Evolutionary conservation across 345 rosid genomes (phyloP), one percentile per base, ranked within the genome.

Genomic region (Atalantia buxifolia): DNA sequence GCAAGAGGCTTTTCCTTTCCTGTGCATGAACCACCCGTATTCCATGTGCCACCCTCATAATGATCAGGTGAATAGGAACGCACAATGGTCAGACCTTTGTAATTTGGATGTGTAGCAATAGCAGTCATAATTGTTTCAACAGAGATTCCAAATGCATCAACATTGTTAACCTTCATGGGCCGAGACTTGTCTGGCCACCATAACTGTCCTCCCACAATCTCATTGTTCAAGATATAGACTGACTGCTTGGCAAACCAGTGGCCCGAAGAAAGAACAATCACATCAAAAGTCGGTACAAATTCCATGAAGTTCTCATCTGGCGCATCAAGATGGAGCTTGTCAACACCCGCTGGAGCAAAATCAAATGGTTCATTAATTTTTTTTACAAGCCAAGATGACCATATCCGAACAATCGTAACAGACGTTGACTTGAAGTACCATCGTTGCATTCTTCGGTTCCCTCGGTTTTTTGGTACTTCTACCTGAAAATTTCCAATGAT

Each of bases 161-260:
- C 53, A 66, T 92, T 96, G 78, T 89, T 94, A 70, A 96, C 78
- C 89, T 94, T 89, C 97, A 87, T 90, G 16, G 81, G 82, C 66
- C 80, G 89, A 79, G 93, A 87, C 79, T 86, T 88, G 81, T 91
- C 87, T 0, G 95, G 95, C 97, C 95, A 91, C 99, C 99, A 96
- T 74, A 96, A 73, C 65, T 96, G 97, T 48, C 97, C 99, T 82
- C 99, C 99, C 42, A 94, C 91, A 40, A 96, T 88, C 88, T 94
- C 90, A 31, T 91, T 91, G 48, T 94, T 91, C 84, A 91, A 81
- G 68, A 96, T 66, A 81, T 96, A 96, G 72, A 83, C 97, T 2
- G 98, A 96, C 75, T 91, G 98, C 87, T 94, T 96, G 68, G 97
- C 97, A 77, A 94, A 96, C 98, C 99, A 96, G 84, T 96, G 99